phyloP scores from a whole-genome alignment of 225 moss, liverwort and hornwort species.

The Takakia lepidozioides region DNA sequence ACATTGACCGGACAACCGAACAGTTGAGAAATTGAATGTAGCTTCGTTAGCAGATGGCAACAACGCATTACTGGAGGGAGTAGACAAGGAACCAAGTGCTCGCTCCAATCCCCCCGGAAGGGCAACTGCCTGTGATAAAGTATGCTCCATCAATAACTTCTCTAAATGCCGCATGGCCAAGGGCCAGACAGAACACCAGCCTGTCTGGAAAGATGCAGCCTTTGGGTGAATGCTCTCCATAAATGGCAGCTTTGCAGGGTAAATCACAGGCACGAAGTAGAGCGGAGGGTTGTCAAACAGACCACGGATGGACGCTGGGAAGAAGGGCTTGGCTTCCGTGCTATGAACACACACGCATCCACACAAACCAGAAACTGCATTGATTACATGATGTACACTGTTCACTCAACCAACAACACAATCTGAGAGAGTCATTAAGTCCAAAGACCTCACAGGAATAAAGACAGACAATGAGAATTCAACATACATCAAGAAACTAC shows the following conservation, averaged over 20 bases:
- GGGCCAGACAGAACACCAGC: slow-evolving; percentile 17
- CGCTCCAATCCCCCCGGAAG: too few relatives aligned
- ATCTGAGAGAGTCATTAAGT: too few relatives aligned
- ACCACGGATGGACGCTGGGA: slow-evolving; percentile 31
- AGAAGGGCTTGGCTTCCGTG: slow-evolving; percentile 61
- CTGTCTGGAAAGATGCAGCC: slow-evolving; percentile 26
- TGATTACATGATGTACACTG: slow-evolving; percentile 8
- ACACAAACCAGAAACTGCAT: slow-evolving; percentile 9
- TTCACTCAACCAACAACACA: too few relatives aligned
- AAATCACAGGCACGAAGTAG: slow-evolving; percentile 13
- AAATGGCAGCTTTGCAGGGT: slow-evolving; percentile 1
- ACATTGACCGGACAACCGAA: slow-evolving; percentile 14
- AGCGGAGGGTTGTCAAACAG: slow-evolving; percentile 35
- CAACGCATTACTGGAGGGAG: too few relatives aligned
- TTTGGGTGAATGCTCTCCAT: slow-evolving; percentile 28
- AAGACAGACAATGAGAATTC: too few relatives aligned
- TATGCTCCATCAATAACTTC: too few relatives aligned
- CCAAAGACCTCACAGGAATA: too few relatives aligned
- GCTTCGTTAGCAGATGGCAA: too few relatives aligned
- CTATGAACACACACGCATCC: slow-evolving; percentile 23
- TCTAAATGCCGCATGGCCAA: slow-evolving; percentile 9
- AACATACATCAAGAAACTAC: too few relatives aligned
- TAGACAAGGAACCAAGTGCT: too few relatives aligned
- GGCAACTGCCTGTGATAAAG: too few relatives aligned
- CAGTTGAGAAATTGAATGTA: too few relatives aligned